Base-by-base conservation (phyloP, 805 yeast genomes). In the Candida nanaspora region DNA sequence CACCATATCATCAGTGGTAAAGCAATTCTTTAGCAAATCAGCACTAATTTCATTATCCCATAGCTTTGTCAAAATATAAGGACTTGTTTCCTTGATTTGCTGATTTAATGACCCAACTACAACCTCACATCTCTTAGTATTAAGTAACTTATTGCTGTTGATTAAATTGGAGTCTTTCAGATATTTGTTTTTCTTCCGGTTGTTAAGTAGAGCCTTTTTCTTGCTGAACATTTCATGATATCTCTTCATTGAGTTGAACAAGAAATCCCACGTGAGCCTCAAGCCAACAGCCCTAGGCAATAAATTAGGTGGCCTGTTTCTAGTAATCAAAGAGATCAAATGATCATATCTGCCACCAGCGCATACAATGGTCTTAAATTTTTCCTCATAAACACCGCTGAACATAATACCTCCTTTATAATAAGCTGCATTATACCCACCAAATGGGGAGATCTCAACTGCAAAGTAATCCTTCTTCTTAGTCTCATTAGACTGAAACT, bases 311-410 rank as follows among this genome's bases (percentile, higher is more conserved):
- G 57, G 45, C 38, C 59, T 62, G 35, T 61, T 57, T 48, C 85
- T 78, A 0, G 91, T 75, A 44, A 87, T 70, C 15, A 80, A 70
- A 3, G 76, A 66, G 13, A 88, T 75, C 47, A 93, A 68, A 18
- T 69, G 66, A 52, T 91, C 98, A 55, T 88, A 93, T 41, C 99
- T 68, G 2, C 99, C 99, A 35, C 99, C 99, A 0, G 93, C 91
- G 14, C 93, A 93, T 32, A 93, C 66, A 26, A 82, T 68, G 6
- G 65, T 48, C 42, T 53, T 66, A 57, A 46, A 54, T 50, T 70
- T 78, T 3, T 78, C 81, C 41, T 86, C 83, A 47, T 78, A 74
- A 1, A 87, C 74, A 0, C 85, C 86, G 50, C 87, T 95, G 56
- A 91, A 93, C 95, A 93, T 87, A 2, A 89, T 63, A 0, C 95